phyloP scores from a whole-genome alignment of 1,284 basidiomycete species.

The Coniferiporia weirii region DNA sequence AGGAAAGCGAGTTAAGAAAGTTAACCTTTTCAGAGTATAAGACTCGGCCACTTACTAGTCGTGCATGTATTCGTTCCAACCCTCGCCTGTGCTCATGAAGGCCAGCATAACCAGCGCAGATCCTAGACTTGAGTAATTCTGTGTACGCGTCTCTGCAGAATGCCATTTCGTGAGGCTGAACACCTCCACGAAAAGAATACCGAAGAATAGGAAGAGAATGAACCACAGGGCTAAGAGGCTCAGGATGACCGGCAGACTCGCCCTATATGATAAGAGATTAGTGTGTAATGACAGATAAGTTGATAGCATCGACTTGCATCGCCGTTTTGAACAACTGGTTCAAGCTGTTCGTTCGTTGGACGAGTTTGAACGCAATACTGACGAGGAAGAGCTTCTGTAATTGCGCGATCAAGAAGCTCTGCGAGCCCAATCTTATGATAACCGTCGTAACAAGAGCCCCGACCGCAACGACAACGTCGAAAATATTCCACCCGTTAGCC shows the following conservation, averaged over 20 bases:
- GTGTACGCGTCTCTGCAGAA: constrained; percentile 61
- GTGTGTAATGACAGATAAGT: constrained; percentile 10
- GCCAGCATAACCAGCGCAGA: constrained; percentile 83
- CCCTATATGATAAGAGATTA: constrained; percentile 37
- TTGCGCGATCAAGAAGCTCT: constrained; percentile 55
- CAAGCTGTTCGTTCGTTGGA: constrained; percentile 83
- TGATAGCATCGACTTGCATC: constrained; percentile 50
- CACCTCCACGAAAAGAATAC: constrained; percentile 86
- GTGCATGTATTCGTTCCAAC: constrained; percentile 95
- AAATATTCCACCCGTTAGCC: constrained; percentile 90
- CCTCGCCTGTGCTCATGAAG: constrained; percentile 78
- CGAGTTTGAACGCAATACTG: constrained; percentile 90
- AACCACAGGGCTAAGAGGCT: constrained; percentile 89
- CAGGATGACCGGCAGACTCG: constrained; percentile 84
- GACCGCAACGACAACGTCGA: constrained; percentile 79
- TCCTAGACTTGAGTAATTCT: constrained; percentile 82
- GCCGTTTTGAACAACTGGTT: constrained; percentile 98
- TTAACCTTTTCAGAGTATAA: neutral
- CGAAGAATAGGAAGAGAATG: constrained; percentile 89
- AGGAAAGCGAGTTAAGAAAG: neutral
- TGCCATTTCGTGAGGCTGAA: constrained; percentile 92
- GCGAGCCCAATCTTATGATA: constrained; percentile 57
- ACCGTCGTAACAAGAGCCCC: constrained; percentile 87
- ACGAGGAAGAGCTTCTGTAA: constrained; percentile 95
- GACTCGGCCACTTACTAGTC: constrained; percentile 72